Base-by-base conservation (phyloP, 805 yeast genomes). In the Saccharomyces jurei region DNA sequence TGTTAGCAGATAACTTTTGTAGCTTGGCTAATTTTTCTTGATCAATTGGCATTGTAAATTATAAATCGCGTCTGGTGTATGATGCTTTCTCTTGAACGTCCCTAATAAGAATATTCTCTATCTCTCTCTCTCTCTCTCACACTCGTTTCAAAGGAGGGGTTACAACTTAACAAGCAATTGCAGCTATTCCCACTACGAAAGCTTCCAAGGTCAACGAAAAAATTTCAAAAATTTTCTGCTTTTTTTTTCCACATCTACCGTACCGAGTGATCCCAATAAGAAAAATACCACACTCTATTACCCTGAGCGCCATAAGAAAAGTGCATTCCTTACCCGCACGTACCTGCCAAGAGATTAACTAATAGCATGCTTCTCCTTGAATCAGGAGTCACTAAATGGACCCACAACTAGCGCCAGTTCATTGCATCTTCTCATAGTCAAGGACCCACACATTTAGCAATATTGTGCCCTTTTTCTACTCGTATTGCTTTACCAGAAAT, bases 1-100 rank as follows among this genome's bases (percentile, higher is more conserved):
- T 79, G 75, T 87, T 81, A 69, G 87, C 81, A 64, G 86, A 80
- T 52, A 67, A 50, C 76, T 87, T 88, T 74, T 89, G 95, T 74
- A 91, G 82, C 78, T 87, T 89, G 68, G 96, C 96, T 78, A 87
- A 79, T 78, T 89, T 89, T 76, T 86, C 96, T 79, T 91, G 96
- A 77, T 90, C 96, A 74, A 87, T 80, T 75, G 91, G 91, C 95
- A 87, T 87, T 54, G 52, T 75, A 25, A n/a, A 17, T 36, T 8
- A 17, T 36, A 22, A 17, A 22, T 30, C 10, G 31, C 14, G 30
- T 46, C 21, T 32, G 44, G 44, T 36, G 44, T 36, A 9, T n/a
- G 44, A 36, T 17, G 11, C 17, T 36, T 11, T 17, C 6, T 8
- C 9, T 17, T 17, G 10, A 17, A 36, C 17, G 11, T 17, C 25